Base-by-base conservation (phyloP, 345 rosid species). In the Punica granatum region DNA sequence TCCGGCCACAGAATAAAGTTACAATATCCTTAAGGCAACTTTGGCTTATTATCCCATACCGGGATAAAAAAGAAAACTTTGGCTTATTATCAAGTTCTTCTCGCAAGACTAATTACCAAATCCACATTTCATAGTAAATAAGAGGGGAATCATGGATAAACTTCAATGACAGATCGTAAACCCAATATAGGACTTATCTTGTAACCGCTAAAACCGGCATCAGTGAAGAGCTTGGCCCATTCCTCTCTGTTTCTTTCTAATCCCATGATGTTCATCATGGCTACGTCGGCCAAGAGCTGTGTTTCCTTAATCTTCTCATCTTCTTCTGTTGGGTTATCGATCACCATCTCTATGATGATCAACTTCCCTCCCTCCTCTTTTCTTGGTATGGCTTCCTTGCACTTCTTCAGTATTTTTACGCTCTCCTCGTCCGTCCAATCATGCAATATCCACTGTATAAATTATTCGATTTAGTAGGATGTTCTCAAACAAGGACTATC, bases 241-340 rank as follows among this genome's bases (percentile, higher is more conserved):
- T 81, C 78, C n/a, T 73, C 23, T 13, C 78, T 76, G 2, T 4
- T 60, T 32, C 78, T 73, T 48, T 75, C 76, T 23, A n/a, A 53
- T 7, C 76, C 84, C 6, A 41, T 10, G 1, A 1, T 0, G 0
- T 51, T 53, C 82, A 75, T 64, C 76, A 71, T 69, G 9, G 21
- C 0, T 66, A 81, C 23, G 46, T 76, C 82, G 26, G 63, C 67
- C 8, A 71, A 67, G 41, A 71, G 51, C 19, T 54, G 75, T 0
- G 78, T 72, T 31, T 74, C 70, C 9, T 11, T 30, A 1, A 46
- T 23, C 28, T 44, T 4, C 7, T 64, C 18, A 5, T 69, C 37
- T 7, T 37, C 6, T 11, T 6, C 1, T 0, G 64, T n/a, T 0
- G 34, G 46, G 11, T 23, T 69, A 14, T 21, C 66, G 1, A 69